Conservation (phyloP, 495 filamentous ascomycete species). For the Aspergillus olivimuriae region DNA sequence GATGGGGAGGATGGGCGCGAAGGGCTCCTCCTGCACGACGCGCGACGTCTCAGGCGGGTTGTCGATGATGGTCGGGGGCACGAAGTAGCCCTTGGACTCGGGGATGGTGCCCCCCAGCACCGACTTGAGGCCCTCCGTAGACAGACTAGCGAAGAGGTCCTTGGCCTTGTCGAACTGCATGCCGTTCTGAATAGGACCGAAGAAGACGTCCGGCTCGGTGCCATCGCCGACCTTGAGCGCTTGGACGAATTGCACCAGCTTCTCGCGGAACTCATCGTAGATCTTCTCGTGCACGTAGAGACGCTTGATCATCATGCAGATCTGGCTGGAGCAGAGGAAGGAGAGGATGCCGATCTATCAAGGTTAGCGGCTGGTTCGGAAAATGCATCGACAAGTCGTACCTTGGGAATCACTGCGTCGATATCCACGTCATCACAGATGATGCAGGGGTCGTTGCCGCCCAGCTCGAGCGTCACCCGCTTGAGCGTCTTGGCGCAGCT, state of each 20-base stretch:
- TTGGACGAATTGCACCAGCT: slow-evolving; percentile 49
- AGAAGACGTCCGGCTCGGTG: slow-evolving; percentile 30
- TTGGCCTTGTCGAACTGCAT: slow-evolving; percentile 50
- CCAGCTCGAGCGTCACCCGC: slow-evolving; percentile 51
- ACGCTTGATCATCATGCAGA: slow-evolving; percentile 55
- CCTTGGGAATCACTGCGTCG: slow-evolving; percentile 47
- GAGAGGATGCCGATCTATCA: slow-evolving; percentile 34
- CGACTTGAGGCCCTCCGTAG: slow-evolving; percentile 36
- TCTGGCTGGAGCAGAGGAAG: slow-evolving; percentile 46
- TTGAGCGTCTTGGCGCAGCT: slow-evolving; percentile 57
- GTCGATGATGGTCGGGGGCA: slow-evolving; percentile 48
- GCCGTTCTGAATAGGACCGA: slow-evolving; percentile 53
- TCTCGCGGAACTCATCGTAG: slow-evolving; percentile 52
- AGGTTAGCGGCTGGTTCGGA: neutral
- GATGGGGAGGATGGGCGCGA: slow-evolving; percentile 47
- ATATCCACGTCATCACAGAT: slow-evolving; percentile 58
- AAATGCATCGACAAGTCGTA: too few species aligned
- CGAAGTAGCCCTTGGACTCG: slow-evolving; percentile 38
- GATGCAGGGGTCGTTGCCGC: slow-evolving; percentile 60
- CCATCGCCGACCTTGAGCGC: slow-evolving; percentile 37
- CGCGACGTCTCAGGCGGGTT: slow-evolving; percentile 44
- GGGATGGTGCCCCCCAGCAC: slow-evolving; percentile 17
- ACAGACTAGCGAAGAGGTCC: slow-evolving; percentile 36
- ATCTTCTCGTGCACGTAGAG: slow-evolving; percentile 62
- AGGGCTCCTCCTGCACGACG: slow-evolving; percentile 37